Conservation (phyloP, 1,284 basidiomycete genomes). For the Ustilago sp. region DNA sequence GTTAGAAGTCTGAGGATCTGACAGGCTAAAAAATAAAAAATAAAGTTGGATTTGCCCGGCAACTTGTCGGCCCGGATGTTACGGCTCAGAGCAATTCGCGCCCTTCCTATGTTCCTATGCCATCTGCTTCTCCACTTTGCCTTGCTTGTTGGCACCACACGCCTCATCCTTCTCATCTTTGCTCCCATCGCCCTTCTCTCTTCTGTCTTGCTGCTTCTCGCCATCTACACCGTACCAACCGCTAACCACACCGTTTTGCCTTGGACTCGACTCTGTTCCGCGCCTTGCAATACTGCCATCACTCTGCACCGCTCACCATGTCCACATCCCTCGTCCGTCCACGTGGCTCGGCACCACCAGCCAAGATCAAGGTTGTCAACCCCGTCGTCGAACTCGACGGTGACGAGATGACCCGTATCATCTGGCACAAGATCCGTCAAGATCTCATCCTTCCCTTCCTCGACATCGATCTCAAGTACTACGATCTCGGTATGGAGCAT, state of each 20-base stretch:
- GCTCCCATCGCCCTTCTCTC: background rate
- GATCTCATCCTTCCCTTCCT: slow-evolving; percentile 97
- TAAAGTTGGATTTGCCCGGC: slow-evolving; percentile 12
- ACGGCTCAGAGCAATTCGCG: slow-evolving; percentile 11
- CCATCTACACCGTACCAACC: too few species aligned
- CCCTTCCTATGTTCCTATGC: background rate
- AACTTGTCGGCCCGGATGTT: slow-evolving; percentile 25
- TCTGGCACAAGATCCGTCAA: slow-evolving; percentile 98
- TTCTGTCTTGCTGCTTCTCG: background rate
- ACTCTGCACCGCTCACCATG: slow-evolving; percentile 13
- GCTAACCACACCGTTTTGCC: too few species aligned
- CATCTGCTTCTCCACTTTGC: background rate
- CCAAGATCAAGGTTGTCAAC: slow-evolving; percentile 82
- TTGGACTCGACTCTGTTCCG: too few species aligned
- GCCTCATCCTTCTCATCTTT: background rate
- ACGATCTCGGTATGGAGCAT: slow-evolving; percentile 91
- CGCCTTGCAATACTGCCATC: background rate
- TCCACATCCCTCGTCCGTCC: slow-evolving; percentile 37
- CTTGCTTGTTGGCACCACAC: background rate
- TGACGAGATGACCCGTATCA: slow-evolving; percentile 69
- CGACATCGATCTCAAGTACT: slow-evolving; percentile 97
- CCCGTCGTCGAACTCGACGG: slow-evolving; percentile 88
- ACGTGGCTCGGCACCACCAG: slow-evolving; percentile 35
- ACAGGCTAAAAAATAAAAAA: background rate
- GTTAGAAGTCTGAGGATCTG: background rate